Conservation (phyloP, 306 rosid species). For the Spatholobus suberectus region DNA sequence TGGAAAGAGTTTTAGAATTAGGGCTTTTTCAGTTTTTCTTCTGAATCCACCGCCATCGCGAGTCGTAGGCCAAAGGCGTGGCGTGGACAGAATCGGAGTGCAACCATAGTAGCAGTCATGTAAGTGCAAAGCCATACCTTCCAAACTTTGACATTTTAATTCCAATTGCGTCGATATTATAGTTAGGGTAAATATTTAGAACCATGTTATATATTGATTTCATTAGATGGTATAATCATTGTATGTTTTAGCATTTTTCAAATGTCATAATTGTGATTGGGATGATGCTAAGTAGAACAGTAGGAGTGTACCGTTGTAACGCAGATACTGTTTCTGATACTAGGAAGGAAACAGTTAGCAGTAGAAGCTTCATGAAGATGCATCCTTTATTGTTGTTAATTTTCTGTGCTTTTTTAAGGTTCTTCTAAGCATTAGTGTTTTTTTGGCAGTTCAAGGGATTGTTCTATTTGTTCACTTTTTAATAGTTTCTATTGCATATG, state of each 20-base stretch:
- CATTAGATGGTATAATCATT: not conserved
- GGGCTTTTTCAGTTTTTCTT: not conserved
- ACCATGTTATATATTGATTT: not conserved
- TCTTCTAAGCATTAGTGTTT: not conserved
- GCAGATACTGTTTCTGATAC: not conserved
- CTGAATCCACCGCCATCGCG: not conserved
- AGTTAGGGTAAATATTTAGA: not conserved
- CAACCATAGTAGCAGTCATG: not conserved
- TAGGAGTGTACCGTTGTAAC: too few species aligned
- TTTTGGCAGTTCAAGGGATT: not conserved
- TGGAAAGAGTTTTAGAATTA: not conserved
- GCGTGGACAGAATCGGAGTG: not conserved
- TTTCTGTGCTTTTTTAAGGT: not conserved
- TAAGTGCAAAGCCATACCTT: not conserved
- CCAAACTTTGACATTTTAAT: not conserved
- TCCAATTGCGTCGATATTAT: not conserved
- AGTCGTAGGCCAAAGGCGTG: not conserved
- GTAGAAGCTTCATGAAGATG: too few species aligned
- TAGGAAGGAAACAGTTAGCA: too few species aligned
- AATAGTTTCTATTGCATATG: not conserved
- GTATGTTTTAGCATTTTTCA: not conserved
- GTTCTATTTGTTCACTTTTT: not conserved
- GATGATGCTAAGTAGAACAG: not conserved
- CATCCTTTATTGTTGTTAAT: too few species aligned
- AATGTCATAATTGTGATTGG: not conserved